Base-by-base conservation (phyloP, 495 filamentous ascomycete species). In the Penicillium daleae region DNA sequence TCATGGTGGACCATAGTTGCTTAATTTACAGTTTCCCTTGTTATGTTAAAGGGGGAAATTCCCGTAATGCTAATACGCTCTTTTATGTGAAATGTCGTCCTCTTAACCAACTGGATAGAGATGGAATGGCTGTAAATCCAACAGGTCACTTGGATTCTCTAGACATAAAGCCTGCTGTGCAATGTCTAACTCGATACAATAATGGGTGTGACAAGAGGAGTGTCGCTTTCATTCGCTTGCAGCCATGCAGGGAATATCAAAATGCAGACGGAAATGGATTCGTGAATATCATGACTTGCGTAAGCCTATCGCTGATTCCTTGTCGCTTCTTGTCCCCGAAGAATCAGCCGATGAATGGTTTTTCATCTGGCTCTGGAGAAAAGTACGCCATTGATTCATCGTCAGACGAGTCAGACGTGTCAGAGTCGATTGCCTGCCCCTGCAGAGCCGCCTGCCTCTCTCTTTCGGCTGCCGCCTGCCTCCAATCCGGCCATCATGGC, bases 351-450 rank as follows among this genome's bases (percentile, higher is more conserved):
- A 24, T 46, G 19, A 8, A 46, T 46, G 49, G 49, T 4, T 52
- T 52, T 9, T 26, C 27, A 24, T 52, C 49, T 12, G 49, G 26
- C 27, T 52, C 49, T n/a, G 49, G 49, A 4, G 49, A 31, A 12
- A 12, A 52, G 49, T 29, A 12, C 4, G 49, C 26, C 22, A 52
- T 8, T 8, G 49, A 52, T 8, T 52, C 49, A 52, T 52, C 49
- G 27, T 52, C 49, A 32, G 49, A 52, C 26, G 49, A 52, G 49
- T 52, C 49, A 9, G 49, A 52, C 15, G 49, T 52, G 12, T 27
- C 24, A 6, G 49, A 9, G 29, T 52, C 49, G 6, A n/a, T 15
- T 1, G 24, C 27, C 22, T n/a, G 49, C 9, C 49, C 49, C n/a
- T 19, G 10, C 26, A 52, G 49, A 3, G 2, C 24, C 13, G 49